phyloP scores from a whole-genome alignment of 108 stramenopile species.

The Aurantiochytrium sp. region DNA sequence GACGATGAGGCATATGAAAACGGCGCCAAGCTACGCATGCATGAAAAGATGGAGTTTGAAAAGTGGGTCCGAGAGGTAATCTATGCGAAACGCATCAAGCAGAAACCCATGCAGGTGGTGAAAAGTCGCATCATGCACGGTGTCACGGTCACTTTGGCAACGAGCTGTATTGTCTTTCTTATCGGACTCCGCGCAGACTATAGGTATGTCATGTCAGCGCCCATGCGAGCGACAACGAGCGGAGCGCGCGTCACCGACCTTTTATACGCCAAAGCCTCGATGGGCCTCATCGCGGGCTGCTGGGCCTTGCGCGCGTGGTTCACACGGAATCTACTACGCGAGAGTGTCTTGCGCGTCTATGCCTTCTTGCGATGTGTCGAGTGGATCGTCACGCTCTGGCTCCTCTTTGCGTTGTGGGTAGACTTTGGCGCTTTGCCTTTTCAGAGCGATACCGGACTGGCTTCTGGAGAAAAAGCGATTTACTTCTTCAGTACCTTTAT shows the following conservation, averaged over 20 bases:
- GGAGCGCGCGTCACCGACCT: neutral
- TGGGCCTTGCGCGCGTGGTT: neutral
- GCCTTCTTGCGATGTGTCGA: neutral
- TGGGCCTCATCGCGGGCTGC: neutral
- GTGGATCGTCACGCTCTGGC: neutral
- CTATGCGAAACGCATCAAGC: neutral
- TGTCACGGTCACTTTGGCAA: neutral
- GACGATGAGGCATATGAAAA: neutral
- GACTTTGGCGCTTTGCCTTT: neutral
- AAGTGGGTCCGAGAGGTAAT: neutral
- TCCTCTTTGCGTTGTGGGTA: neutral
- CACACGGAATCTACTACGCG: neutral
- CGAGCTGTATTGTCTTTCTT: neutral
- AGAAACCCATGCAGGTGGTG: neutral
- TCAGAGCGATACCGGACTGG: neutral
- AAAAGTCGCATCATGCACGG: neutral
- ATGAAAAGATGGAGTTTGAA: constrained; percentile 13
- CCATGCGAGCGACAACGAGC: neutral
- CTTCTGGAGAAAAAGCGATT: neutral
- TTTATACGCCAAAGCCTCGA: neutral
- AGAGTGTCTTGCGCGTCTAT: neutral
- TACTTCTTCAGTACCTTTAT: neutral
- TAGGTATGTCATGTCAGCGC: neutral
- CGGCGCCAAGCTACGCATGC: neutral
- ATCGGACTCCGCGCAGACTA: neutral